Percentiles rank a stretch among this genome's conserved stretches.
These are phyloP conservation scores for Bacterosira constricta DNA, from an alignment of 108 stramenopile species.

Conservation along the genomic window DNA sequence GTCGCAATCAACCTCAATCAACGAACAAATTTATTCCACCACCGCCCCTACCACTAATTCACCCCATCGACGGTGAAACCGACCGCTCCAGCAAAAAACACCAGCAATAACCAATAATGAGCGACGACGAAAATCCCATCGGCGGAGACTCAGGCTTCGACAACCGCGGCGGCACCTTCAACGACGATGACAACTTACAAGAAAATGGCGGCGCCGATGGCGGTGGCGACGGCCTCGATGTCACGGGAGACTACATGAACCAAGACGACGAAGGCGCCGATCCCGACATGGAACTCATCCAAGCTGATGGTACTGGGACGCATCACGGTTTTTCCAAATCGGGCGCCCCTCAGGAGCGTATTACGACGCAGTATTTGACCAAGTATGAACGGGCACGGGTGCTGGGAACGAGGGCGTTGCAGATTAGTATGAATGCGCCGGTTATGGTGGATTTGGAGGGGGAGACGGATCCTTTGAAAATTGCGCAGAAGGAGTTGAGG, in stretches of 20 bases:
- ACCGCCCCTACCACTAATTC: too few species aligned
- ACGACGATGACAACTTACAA: slow-evolving; percentile 56
- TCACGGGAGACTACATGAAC: slow-evolving; percentile 71
- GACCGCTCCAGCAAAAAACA: neutral
- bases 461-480: slow-evolving; percentile 98
- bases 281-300: slow-evolving; percentile 48
- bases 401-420: slow-evolving; percentile 97
- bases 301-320: slow-evolving; percentile 43
- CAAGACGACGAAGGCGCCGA: slow-evolving; percentile 46
- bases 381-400: slow-evolving; percentile 99
- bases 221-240: slow-evolving; percentile 67
- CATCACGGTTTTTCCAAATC: slow-evolving; percentile 45
- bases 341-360: slow-evolving; percentile 57
- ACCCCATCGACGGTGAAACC: neutral
- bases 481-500: slow-evolving; percentile 97
- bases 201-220: slow-evolving; percentile 31
- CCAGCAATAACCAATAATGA: slow-evolving; percentile 47
- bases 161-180: slow-evolving; percentile 77
- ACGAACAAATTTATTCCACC: too few species aligned
- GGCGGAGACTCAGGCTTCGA: slow-evolving; percentile 74
- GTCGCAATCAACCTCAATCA: too few species aligned
- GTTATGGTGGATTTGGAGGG: slow-evolving; percentile 98
- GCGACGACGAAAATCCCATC: slow-evolving; percentile 86
- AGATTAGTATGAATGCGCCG: slow-evolving; percentile 99
- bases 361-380: slow-evolving; percentile 96